Evolutionary conservation across 2,329 filamentous ascomycete genomes (phyloP).

Genomic region (Samsoniella hepiali): DNA sequence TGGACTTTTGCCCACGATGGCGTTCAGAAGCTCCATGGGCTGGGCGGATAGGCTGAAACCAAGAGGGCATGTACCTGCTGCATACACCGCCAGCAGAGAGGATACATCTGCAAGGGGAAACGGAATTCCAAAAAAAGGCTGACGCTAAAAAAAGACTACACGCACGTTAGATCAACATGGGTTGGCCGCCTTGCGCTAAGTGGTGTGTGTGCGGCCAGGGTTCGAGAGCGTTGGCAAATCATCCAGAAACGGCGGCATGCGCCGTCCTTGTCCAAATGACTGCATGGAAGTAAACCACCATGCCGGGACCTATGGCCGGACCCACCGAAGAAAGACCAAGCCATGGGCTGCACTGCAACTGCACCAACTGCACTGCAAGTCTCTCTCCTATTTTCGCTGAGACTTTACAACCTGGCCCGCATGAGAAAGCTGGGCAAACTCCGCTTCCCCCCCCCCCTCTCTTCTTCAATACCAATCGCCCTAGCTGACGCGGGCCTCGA

Average conservation of each 20-base stretch:
- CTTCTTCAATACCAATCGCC: neutral
- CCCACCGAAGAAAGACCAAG: neutral
- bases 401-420: neutral
- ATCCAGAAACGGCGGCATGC: neutral
- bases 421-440: neutral
- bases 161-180: neutral
- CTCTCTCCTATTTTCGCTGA: too few species aligned
- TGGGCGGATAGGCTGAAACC: slow-evolving; percentile 9
- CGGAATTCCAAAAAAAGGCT: neutral
- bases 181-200: slow-evolving; percentile 9
- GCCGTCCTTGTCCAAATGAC: neutral
- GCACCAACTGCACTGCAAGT: too few species aligned
- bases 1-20: slow-evolving; percentile 3
- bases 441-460: too few species aligned
- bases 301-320: slow-evolving; percentile 12
- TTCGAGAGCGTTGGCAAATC: neutral
- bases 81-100: neutral
- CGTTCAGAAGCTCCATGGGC: neutral
- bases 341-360: neutral
- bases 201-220: neutral
- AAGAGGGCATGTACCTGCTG: neutral
- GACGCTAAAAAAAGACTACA: slow-evolving; percentile 9
- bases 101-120: neutral
- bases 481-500: slow-evolving; percentile 1
- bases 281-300: neutral